phyloP scores from a whole-genome alignment of 179 eudicot species.

The Beta corolliflora region DNA sequence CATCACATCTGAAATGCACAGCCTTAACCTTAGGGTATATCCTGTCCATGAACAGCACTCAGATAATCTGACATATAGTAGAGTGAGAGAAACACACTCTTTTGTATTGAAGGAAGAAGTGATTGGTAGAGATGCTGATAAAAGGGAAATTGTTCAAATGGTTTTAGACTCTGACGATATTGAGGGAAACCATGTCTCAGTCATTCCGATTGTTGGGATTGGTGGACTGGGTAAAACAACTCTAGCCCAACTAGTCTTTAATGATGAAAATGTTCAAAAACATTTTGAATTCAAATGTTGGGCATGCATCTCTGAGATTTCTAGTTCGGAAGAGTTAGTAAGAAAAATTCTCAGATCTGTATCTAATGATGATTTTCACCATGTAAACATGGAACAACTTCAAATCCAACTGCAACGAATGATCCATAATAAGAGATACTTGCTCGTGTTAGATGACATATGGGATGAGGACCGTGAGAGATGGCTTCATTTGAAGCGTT shows the following conservation, averaged over 20 bases:
- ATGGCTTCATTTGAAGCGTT: background rate
- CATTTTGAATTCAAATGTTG: slow-evolving; percentile 6
- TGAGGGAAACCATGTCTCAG: background rate
- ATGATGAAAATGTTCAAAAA: slow-evolving; percentile 3
- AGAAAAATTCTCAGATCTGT: background rate
- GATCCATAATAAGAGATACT: background rate
- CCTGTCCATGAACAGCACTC: background rate
- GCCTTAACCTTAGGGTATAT: background rate
- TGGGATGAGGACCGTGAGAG: slow-evolving; percentile 14
- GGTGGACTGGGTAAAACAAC: slow-evolving; percentile 13
- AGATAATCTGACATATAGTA: background rate
- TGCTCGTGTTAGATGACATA: slow-evolving; percentile 10
- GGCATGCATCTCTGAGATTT: slow-evolving; percentile 1
- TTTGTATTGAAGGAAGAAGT: slow-evolving; percentile 11
- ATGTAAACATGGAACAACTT: background rate
- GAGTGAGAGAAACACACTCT: background rate
- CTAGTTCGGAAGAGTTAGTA: background rate
- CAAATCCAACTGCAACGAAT: background rate
- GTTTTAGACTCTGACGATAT: background rate
- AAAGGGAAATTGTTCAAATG: background rate
- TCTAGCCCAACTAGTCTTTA: background rate
- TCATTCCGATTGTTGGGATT: slow-evolving; percentile 7
- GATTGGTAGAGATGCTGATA: slow-evolving; percentile 16
- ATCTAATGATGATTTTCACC: background rate
- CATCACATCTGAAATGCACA: background rate